Conservation (phyloP, 345 rosid genomes). For the Ceriops tagal region DNA sequence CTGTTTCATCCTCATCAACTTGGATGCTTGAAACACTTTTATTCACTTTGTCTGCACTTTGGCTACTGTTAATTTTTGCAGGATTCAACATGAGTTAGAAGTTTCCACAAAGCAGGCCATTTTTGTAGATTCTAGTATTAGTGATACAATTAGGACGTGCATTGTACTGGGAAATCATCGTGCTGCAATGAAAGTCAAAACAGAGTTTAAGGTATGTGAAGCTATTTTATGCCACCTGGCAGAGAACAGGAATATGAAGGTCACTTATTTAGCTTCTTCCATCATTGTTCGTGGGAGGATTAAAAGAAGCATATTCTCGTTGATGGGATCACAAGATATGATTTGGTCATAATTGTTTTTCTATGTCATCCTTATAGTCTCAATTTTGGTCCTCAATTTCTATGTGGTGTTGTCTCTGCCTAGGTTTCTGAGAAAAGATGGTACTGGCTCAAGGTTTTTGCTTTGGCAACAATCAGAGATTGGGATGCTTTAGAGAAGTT, state of each 20-base stretch:
- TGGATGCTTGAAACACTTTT: background rate
- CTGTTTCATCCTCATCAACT: background rate
- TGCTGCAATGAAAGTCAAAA: constrained; percentile 62
- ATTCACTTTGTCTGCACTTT: constrained; percentile 3
- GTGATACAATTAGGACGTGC: constrained; percentile 96
- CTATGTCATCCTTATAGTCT: background rate
- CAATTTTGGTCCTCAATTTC: background rate
- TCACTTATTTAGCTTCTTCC: too few species aligned
- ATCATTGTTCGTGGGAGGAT: too few species aligned
- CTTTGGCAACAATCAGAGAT: constrained; percentile 82
- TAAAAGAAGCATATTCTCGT: background rate
- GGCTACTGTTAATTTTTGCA: constrained; percentile 23
- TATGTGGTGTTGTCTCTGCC: constrained; percentile 9
- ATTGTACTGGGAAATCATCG: constrained; percentile 80
- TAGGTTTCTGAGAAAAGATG: constrained; percentile 95
- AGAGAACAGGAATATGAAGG: background rate
- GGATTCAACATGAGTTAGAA: constrained; percentile 95
- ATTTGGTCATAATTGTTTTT: background rate
- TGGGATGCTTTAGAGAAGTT: constrained; percentile 94
- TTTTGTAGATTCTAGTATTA: constrained; percentile 95
- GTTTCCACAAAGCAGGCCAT: constrained; percentile 86
- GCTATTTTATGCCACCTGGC: background rate
- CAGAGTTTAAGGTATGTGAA: constrained; percentile 63
- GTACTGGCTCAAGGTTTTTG: constrained; percentile 94
- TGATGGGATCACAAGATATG: background rate